Conservation (phyloP, 306 rosid species). For the Inga laurina region DNA sequence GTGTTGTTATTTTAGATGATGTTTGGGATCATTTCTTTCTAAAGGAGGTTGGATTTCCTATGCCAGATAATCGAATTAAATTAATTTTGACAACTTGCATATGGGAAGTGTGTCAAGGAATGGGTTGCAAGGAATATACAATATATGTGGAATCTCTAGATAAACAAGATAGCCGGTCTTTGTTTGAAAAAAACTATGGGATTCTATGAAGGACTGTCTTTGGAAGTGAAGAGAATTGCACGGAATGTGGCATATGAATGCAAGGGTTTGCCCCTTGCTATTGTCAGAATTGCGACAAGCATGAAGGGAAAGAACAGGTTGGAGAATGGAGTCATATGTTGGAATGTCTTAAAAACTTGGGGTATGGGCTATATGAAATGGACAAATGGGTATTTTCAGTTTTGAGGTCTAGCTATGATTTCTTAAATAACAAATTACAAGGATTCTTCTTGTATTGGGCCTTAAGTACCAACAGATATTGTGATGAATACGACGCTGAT, state of each 20-base stretch:
- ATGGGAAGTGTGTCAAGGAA: not conserved
- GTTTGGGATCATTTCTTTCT: not conserved
- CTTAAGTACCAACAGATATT: rapidly evolving
- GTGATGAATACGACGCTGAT: too few relatives aligned
- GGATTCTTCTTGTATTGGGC: not conserved
- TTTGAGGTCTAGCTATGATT: not conserved
- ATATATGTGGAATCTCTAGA: not conserved
- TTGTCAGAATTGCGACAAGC: not conserved
- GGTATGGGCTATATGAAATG: not conserved
- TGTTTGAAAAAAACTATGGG: not conserved
- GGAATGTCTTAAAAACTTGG: not conserved
- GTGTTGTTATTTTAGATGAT: not conserved
- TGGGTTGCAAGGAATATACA: not conserved
- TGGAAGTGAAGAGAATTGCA: not conserved
- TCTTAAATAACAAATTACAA: not conserved
- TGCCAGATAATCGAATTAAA: not conserved
- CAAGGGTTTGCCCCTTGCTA: not conserved
- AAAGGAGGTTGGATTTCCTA: not conserved
- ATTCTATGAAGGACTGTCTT: not conserved
- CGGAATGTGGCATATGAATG: rapidly evolving
- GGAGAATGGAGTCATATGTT: not conserved
- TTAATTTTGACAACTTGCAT: not conserved
- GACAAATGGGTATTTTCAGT: not conserved
- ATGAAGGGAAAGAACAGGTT: not conserved
- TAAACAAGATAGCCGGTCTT: not conserved